phyloP scores from a whole-genome alignment of 2,329 filamentous ascomycete species.

The Fusarium solani-melongenae region DNA sequence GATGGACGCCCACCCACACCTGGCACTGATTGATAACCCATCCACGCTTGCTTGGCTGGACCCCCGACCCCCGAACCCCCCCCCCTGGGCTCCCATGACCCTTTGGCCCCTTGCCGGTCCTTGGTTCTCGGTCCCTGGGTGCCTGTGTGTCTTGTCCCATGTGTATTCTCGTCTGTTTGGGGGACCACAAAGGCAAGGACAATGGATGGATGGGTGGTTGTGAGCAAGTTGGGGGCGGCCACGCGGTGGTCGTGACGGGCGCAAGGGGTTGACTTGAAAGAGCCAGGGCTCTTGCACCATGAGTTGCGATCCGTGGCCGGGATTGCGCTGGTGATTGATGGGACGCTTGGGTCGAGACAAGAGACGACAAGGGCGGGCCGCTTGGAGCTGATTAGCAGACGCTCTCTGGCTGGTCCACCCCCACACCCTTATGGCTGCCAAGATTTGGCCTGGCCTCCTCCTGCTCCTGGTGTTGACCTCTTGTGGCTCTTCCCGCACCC shows the following conservation, averaged over 20 bases:
- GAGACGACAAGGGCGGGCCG: constrained; percentile 25
- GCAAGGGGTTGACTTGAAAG: constrained; percentile 22
- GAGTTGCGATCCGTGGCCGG: constrained; percentile 34
- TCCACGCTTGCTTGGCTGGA: constrained; percentile 10
- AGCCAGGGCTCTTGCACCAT: constrained; percentile 25
- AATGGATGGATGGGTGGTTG: neutral
- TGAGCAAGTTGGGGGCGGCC: constrained; percentile 32
- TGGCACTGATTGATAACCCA: constrained; percentile 28
- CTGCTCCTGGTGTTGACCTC: constrained; percentile 15
- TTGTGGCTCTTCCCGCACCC: constrained; percentile 32
- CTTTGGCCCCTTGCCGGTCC: constrained; percentile 8
- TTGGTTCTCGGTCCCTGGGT: constrained; percentile 19
- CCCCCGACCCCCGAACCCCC: neutral
- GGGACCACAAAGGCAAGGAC: neutral
- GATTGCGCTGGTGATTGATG: constrained; percentile 38
- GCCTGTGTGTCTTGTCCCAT: constrained; percentile 2
- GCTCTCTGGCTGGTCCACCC: constrained; percentile 36
- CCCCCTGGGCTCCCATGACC: neutral
- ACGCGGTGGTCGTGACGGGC: constrained; percentile 36
- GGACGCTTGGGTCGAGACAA: constrained; percentile 32
- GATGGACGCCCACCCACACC: constrained; percentile 10
- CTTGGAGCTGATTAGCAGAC: constrained; percentile 37
- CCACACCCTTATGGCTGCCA: constrained; percentile 31
- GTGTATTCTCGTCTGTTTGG: constrained; percentile 8
- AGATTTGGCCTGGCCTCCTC: constrained; percentile 11